Evolutionary conservation across 345 rosid species (phyloP), one percentile per base, ranked within the genome.

Genomic region (Mangifera indica): DNA sequence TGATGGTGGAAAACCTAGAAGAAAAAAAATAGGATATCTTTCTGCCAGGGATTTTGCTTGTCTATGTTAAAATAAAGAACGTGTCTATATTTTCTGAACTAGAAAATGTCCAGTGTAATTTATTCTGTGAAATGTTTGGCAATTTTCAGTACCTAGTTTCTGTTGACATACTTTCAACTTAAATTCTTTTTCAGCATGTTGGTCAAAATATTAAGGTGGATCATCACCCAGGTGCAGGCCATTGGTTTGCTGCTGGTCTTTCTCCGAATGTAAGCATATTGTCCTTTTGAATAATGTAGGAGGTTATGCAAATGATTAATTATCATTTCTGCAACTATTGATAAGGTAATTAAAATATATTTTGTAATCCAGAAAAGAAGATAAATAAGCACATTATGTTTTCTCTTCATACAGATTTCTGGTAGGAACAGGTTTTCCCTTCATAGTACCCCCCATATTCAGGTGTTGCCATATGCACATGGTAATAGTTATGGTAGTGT

Each of bases 241-340:
- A 95, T 82, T 95, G 99, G 99, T 91, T 92, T 84, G 96, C 99
- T 73, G 98, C 99, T 79, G 99, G 99, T 72, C 96, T 95, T 75
- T 95, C 99, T 79, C 99, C 99, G 62, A 86, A 89, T 80, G 99
- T 95, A 83, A 88, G 91, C 65, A 70, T 74, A 51, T 67, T 74
- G 46, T 61, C 61, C 73, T 71, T 69, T 3, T 40, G 10, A 24
- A 24, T 67, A 21, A 44, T 54, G 40, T 66, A 46, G 49, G 66
- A 80, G 69, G 64, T 68, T 72, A 53, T 69, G 48, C 32, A 25
- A 25, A 18, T 52, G 32, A 46, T 46, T 48, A 55, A 25, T 66
- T 70, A 21, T 63, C 46, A 6, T 42, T 44, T 13, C 29, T 60
- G 20, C n/a, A 0, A 51, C 20, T 60, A 20, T 63, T n/a, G 26